Base-by-base conservation (phyloP, 495 filamentous ascomycete species). In the Cenococcum geophilum region DNA sequence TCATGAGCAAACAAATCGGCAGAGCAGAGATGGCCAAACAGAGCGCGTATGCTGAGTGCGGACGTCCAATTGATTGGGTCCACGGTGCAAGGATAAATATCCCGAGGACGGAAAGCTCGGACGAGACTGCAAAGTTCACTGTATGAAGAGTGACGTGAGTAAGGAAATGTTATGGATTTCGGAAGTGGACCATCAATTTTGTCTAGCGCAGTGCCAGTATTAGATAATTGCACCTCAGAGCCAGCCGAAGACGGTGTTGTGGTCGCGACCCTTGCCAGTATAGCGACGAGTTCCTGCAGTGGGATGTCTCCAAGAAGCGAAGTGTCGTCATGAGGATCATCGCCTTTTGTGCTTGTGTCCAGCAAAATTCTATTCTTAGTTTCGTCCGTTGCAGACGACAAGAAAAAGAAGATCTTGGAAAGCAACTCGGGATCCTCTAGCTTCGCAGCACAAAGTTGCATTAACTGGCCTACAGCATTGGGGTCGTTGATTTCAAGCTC, bases 71-170 rank as follows among this genome's bases (percentile, higher is more conserved):
- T 73, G 0, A 71, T 61, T 18, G 80, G 74, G 56, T 91, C 78
- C 5, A 92, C 84, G 1, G 90, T 92, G 69, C 92, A 96, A 4
- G 92, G 91, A 73, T 87, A 86, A 11, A 97, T 77, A 71, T 97
- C 89, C 60, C 75, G 80, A 0, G 90, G 91, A 40, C 76, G 79
- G 62, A 96, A 90, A 0, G 77, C 78, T 4, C 76, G 65, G 4
- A 95, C 77, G 0, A 97, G 73, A 60, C 84, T 71, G 60, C 89
- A 87, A 5, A 96, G 78, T 71, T 97, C 92, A 0, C 75, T 74
- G 55, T 92, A 90, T 0, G 89, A 96, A 0, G 92, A 95, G 72
- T 97, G 92, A 1, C 92, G 83, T 0, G 92, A 92, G 68, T 92
- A 97, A 4, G 91, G 89, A 61, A 97, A 96, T 72, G 78, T 77